Evolutionary conservation across 148 eudicot genomes (phyloP).

Genomic region (Beta vulgaris): DNA sequence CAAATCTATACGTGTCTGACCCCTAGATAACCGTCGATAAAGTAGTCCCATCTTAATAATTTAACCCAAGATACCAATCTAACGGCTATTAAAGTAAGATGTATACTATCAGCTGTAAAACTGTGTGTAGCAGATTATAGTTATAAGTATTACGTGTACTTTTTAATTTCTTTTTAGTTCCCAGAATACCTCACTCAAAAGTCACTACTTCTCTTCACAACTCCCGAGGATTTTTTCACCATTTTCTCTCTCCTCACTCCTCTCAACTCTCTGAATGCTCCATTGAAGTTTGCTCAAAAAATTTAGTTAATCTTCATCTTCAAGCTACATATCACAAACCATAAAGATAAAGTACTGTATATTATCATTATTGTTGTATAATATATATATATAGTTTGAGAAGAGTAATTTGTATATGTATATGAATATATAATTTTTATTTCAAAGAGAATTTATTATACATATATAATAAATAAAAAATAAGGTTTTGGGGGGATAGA

Average conservation of each 20-base stretch:
- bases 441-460: no score
- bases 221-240: not conserved
- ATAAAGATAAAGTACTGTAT: no score
- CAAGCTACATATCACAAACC: conserved; percentile 9
- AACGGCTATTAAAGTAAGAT: not conserved
- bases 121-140: not conserved
- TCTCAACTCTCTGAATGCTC: no score
- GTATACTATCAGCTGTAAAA: not conserved
- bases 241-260: not conserved
- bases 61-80: conserved; percentile 15
- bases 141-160: not conserved
- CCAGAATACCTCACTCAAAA: conserved; percentile 63
- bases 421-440: no score
- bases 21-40: conserved; percentile 10
- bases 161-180: conserved; percentile 10
- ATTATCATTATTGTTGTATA: no score
- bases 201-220: conserved; percentile 43
- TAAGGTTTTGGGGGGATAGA: not conserved
- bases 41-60: not conserved
- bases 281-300: no score
- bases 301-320: conserved; percentile 9
- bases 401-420: no score
- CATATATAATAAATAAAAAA: no score
- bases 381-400: no score
- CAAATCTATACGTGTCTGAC: conserved; percentile 25